Evolutionary conservation across 768 basidiomycete species (phyloP), one percentile per base, ranked within the genome.

Genomic region (Termitomyces sp.): DNA sequence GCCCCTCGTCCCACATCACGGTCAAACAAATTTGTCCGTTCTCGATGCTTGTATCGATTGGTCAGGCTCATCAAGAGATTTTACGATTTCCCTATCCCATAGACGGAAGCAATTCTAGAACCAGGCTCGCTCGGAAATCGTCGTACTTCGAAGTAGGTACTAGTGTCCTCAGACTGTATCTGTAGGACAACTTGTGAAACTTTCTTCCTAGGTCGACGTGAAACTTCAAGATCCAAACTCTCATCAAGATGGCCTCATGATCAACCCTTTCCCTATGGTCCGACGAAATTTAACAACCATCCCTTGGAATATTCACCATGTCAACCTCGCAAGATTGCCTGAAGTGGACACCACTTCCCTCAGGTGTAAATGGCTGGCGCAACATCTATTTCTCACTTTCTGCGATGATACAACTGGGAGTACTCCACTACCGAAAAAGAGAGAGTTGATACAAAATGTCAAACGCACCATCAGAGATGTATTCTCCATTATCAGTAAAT

Each of bases 51-150:
- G 64, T 76, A 12, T 59, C 60, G 4, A 61, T 78, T 57, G 66
- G 63, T 2, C 39, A 58, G 1, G 64, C 68, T 53, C 32, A 55
- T 5, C 20, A 26, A 36, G 63, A 74, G 50, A 48, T 55, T 34
- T 56, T 82, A 7, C 8, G 47, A 1, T 82, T 74, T 44, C 81
- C 81, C 0, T 75, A 79, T 46, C 79, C 79, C 9, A 67, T 84
- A 10, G 63, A 75, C 32, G 70, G 71, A 5, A 58, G 61, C 20
- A 68, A 69, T 16, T 52, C 65, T 2, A 80, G 72, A 61, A 62
- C 77, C 10, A 74, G 81, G 5, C 61, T 85, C 34, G 84, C 84
- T 9, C 74, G 84, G 39, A 83, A 80, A 60, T 85, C 82, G 1
- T 72, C 65, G 26, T 86, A 80, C 56, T 67, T 85, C 6, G 75